A percentile compares a stretch with the other conserved stretches of the same genome.
Evolutionary conservation across 192 early-diverging fungal genomes (phyloP).

Genomic region (Backusella australiensis): DNA sequence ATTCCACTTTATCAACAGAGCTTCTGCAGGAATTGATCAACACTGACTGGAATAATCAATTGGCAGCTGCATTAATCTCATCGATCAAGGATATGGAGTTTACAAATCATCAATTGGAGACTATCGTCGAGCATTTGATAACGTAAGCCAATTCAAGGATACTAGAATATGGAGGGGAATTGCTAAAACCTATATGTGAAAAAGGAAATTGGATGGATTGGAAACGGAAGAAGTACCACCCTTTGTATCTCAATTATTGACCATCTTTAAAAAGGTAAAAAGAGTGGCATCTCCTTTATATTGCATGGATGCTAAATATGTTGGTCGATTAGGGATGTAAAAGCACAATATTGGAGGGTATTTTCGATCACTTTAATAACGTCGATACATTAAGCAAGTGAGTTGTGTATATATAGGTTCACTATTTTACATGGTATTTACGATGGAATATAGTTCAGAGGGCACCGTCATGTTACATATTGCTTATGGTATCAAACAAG

Average conservation of each 20-base stretch:
- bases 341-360: conserved; percentile 50
- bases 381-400: conserved; percentile 12
- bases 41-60: conserved; percentile 21
- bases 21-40: conserved; percentile 13
- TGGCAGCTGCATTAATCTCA: conserved; percentile 17
- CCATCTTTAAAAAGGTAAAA: conserved; percentile 58
- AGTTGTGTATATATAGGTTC: background rate
- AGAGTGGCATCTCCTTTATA: background rate
- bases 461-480: conserved; percentile 73
- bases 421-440: conserved; percentile 10
- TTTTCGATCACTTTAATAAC: conserved; percentile 57
- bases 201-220: conserved; percentile 42
- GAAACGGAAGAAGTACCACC: conserved; percentile 59
- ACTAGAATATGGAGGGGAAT: background rate
- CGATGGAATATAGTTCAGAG: conserved; percentile 51
- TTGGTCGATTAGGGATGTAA: conserved; percentile 45
- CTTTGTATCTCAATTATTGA: conserved; percentile 64
- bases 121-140: conserved; percentile 9
- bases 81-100: conserved; percentile 32
- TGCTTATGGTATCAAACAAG: conserved; percentile 69
- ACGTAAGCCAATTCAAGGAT: background rate
- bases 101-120: conserved; percentile 10
- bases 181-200: background rate
- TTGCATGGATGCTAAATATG: background rate
- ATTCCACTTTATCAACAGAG: background rate